These are phyloP conservation scores for Fragaria vesca DNA, from an alignment of 306 rosid species.

Conservation along the genomic window DNA sequence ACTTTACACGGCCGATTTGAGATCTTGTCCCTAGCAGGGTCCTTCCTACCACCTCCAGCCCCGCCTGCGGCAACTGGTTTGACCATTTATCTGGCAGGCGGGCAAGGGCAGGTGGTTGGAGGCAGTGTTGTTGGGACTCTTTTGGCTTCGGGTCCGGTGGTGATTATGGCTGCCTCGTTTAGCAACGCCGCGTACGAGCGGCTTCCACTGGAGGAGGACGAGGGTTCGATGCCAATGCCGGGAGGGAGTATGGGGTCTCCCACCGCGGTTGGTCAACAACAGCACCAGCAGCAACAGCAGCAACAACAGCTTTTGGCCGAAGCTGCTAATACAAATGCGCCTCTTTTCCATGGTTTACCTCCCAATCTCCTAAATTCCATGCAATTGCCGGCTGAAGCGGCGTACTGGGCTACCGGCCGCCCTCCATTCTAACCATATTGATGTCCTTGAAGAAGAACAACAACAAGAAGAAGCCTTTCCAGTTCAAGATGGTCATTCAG, in stretches of 20 bases:
- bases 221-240: conserved; percentile 48
- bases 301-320: conserved; percentile 59
- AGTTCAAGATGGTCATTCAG: conserved; percentile 1
- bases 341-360: conserved; percentile 70
- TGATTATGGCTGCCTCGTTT: conserved; percentile 91
- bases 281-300: conserved; percentile 38
- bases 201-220: conserved; percentile 90
- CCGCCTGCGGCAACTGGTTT: conserved; percentile 80
- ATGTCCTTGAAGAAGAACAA: neutral
- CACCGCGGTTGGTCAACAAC: conserved; percentile 28
- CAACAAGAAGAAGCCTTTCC: neutral
- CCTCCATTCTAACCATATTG: conserved; percentile 58
- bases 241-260: conserved; percentile 65
- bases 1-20: conserved; percentile 87
- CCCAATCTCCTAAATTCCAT: conserved; percentile 78
- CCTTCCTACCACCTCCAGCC: conserved; percentile 89
- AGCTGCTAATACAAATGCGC: conserved; percentile 47
- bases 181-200: conserved; percentile 98
- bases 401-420: conserved; percentile 72
- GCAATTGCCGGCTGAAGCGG: conserved; percentile 73
- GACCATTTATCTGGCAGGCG: conserved; percentile 84
- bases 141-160: conserved; percentile 83
- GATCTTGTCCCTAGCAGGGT: conserved; percentile 81
- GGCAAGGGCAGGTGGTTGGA: conserved; percentile 95
- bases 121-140: conserved; percentile 83